Evolutionary conservation across 2,329 filamentous ascomycete species (phyloP), one percentile per base, ranked within the genome.

Genomic region (Scopulariopsis brevicaulis): DNA sequence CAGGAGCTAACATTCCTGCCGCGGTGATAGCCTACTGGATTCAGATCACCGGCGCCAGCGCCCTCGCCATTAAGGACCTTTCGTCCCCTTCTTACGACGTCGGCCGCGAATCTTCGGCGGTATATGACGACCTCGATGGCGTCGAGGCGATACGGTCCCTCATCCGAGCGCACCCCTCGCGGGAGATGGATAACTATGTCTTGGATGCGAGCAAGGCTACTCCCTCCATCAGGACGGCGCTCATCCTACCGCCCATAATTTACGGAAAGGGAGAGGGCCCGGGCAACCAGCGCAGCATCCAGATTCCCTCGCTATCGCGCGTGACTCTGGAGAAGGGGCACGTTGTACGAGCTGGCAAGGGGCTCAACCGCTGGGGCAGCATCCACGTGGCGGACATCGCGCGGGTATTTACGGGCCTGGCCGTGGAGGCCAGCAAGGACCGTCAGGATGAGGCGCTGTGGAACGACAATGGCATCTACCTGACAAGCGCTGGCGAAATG

Each of bases 211-310:
- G 40, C 14, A 66, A 65, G n/a, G 59, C 63, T 4, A 62, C 59
- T 1, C 58, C 68, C 0, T 60, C 60, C 1, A 61, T 72, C 15
- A 69, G 68, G 50, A 72, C 70, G 0, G 72, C 71, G 0, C 59
- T 73, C 5, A 63, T 74, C 0, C 61, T 69, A 7, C 69, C 69
- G 15, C 71, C 71, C 24, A 66, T 71, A 8, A 72, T 74, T 50
- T 75, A 75, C 58, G 73, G 74, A 1, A 55, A 62, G 15, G 74
- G 73, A 0, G 57, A 67, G 18, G 74, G 74, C 0, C 68, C 70
- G 1, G 63, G 68, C 3, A 74, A 74, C 48, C 66, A 69, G 60
- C 67, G 71, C 15, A 75, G 72, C 58, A 66, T 75, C 4, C 73
- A 77, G 60, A 65, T 74, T 37, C 74, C 73, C 1, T 64, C 68